Base-by-base conservation (phyloP, 2,329 filamentous ascomycete species). In the Lachnellula willkommii region DNA sequence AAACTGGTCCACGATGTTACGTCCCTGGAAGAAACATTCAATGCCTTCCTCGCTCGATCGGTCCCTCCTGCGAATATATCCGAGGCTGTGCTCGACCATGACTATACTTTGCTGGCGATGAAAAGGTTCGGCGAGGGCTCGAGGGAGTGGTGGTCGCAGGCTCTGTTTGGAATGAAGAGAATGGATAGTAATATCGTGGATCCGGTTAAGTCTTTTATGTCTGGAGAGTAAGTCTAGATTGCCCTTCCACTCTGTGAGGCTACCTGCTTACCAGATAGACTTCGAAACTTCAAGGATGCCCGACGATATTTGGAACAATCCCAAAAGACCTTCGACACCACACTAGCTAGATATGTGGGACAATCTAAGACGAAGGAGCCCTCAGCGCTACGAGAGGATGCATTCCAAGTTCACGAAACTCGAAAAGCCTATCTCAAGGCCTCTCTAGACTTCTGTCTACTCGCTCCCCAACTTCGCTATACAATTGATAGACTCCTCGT, bases 301-400 rank as follows among this genome's bases (percentile, higher is more conserved):
- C 84, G 90, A 54, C 83, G 87, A 63, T 77, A 78, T 12, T 77
- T 97, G 54, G 93, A 96, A 57, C 77, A 83, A 47, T 79, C 89
- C 0, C 94, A 99, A 72, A 90, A 90, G 72, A 81, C 82, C 3
- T 96, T 92, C 67, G 94, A 99, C 70, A 81, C 82, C 53, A 84
- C 89, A 3, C 80, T 96, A 56, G 83, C 89, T 22, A 84, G 92
- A 56, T 97, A 95, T 68, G 81, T 91, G 5, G 78, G 82, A 3
- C 91, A 96, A 72, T 88, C 86, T 62, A 97, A 96, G 76, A 87
- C 90, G 5, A 99, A 97, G 73, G 94, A 99, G 72, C 83, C 93
- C 0, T 96, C 91, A 0, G 83, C 91, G 1, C 77, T 99, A 54
- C 82, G 94, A 58, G 94, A 99, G 71, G 94, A 99, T 72, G 94